Evolutionary conservation across 1,284 basidiomycete genomes (phyloP), one percentile per base, ranked within the genome.

Genomic region (Polyporus tsugae): DNA sequence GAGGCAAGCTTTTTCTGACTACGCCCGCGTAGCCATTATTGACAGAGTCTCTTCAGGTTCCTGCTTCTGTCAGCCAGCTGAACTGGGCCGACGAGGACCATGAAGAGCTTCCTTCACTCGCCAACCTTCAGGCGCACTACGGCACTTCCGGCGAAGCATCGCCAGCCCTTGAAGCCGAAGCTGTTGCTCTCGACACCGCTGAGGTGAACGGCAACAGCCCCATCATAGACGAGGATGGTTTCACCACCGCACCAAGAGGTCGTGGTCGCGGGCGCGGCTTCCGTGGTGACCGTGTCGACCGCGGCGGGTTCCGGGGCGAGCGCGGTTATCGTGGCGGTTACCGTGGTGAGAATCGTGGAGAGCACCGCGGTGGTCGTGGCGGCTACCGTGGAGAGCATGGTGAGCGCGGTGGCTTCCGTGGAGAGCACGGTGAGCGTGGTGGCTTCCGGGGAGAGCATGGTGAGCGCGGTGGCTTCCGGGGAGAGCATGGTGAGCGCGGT

Each of bases 171-270:
- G 69, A 69, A 49, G 59, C 38, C 35, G 64, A 78, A 17, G 72
- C 76, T 41, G 79, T 78, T 35, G 79, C 72, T 72, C 72, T 36
- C 70, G 77, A 65, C 17, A 65, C 76, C 33, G 70, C 76, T 33
- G 64, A 65, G 19, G 33, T 49, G 4, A 66, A 71, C 41, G 72
- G 69, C 5, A 39, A 66, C 4, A 36, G 62, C n/a, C 59, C 41
- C 2, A 75, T 73, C 17, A 76, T 78, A 10, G 90, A 88, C 41
- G 87, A 89, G 0, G 91, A 92, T 55, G 91, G 91, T 0, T 93
- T 93, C 78, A 60, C 58, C 11, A 87, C 80, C 6, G 83, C 86
- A 19, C 80, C 80, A 49, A 80, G 83, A 65, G 82, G 81, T 36
- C 75, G 80, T 33, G 78, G 78, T 2, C 77, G 78, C 19, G 73